phyloP scores from a whole-genome alignment of 2,329 filamentous ascomycete genomes.

The Trichophyton simii region DNA sequence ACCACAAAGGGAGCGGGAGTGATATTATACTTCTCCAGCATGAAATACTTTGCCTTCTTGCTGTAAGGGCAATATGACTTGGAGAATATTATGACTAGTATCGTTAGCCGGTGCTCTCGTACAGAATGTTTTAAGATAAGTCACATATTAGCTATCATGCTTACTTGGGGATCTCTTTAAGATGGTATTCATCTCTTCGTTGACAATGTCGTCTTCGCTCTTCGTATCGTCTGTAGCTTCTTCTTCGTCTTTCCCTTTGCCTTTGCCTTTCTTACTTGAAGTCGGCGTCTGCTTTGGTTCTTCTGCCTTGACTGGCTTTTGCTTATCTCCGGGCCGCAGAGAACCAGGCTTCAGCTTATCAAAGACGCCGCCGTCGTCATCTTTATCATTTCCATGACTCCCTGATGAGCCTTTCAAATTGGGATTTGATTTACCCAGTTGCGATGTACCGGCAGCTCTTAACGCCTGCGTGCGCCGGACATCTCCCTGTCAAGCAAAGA shows the following conservation, averaged over 20 bases:
- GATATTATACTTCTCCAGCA: constrained; percentile 76
- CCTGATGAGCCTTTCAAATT: not conserved
- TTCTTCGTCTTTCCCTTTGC: constrained; percentile 25
- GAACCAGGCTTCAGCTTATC: constrained; percentile 57
- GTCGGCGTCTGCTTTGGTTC: constrained; percentile 26
- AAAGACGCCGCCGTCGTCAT: constrained; percentile 47
- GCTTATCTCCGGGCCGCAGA: constrained; percentile 58
- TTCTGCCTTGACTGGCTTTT: constrained; percentile 39
- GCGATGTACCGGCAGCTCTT: constrained; percentile 39
- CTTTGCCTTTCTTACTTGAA: constrained; percentile 40
- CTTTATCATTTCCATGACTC: constrained; percentile 35
- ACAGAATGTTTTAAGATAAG: not conserved
- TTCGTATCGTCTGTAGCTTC: constrained; percentile 14
- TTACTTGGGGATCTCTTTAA: constrained; percentile 73
- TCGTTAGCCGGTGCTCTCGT: not conserved
- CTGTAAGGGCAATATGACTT: constrained; percentile 88
- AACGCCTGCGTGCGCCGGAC: constrained; percentile 29
- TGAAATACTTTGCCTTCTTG: constrained; percentile 68
- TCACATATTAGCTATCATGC: constrained; percentile 15
- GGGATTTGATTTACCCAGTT: constrained; percentile 29
- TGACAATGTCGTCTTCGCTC: constrained; percentile 34
- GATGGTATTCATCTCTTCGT: constrained; percentile 62
- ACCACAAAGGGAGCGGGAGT: constrained; percentile 73
- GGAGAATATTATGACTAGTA: constrained; percentile 80
- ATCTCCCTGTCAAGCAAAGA: constrained; percentile 24